Conservation (phyloP, 805 yeast species). For the Alloascoidea hylecoeti region DNA sequence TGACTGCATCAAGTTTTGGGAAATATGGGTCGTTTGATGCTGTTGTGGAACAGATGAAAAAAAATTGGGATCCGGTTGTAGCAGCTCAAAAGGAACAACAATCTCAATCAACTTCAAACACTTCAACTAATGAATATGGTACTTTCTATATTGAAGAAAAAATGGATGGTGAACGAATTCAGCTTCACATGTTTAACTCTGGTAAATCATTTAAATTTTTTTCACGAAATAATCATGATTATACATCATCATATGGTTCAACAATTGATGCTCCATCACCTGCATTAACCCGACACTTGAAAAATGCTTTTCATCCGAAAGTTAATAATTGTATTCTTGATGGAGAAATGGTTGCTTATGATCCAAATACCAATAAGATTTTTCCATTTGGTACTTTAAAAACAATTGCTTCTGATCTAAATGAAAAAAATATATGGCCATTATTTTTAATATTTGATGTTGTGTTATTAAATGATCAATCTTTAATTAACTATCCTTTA, state of each 20-base stretch:
- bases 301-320: constrained; percentile 19
- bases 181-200: constrained; percentile 47
- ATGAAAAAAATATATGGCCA: constrained; percentile 15
- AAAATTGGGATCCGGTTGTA: constrained; percentile 12
- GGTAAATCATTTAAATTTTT: constrained; percentile 33
- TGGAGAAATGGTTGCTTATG: constrained; percentile 92
- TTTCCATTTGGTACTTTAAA: constrained; percentile 77
- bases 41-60: constrained; percentile 30
- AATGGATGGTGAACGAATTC: constrained; percentile 85
- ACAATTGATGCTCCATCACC: constrained; percentile 26
- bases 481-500: constrained; percentile 41
- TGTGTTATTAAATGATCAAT: constrained; percentile 49
- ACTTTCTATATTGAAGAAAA: constrained; percentile 75
- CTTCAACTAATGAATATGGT: too few species aligned
- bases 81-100: too few species aligned
- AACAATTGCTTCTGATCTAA: constrained; percentile 41
- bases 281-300: constrained; percentile 37
- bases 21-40: constrained; percentile 32
- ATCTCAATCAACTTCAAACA: too few species aligned
- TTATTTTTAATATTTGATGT: constrained; percentile 55
- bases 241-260: constrained; percentile 54
- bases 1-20: constrained; percentile 40
- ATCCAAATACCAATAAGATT: constrained; percentile 31
- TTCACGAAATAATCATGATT: constrained; percentile 63
- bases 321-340: constrained; percentile 42